Base-by-base conservation (phyloP, 2,329 filamentous ascomycete genomes). In the Cladosporium colombiae region DNA sequence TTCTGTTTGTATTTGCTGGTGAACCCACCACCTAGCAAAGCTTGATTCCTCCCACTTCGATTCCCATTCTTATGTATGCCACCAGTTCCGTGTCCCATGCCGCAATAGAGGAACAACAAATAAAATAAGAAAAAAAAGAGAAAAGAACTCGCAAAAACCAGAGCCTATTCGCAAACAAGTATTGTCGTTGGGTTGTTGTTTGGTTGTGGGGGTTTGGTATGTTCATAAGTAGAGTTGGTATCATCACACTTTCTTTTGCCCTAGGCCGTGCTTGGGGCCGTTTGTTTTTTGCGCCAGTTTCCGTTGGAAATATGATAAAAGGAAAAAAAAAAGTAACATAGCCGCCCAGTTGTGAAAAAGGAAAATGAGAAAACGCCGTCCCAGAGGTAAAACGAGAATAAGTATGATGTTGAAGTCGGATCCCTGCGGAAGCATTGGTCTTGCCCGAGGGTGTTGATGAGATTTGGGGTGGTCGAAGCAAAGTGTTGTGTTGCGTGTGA, bases 191-290 rank as follows among this genome's bases (percentile, higher is more conserved):
- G 21, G 60, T 63, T 63, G 33, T 55, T 63, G 53, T 37, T 57
- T 53, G 25, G 49, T 53, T 31, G 23, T 8, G 27, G 25, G 23
- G 18, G 59, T 40, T 56, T 63, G 44, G 60, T 63, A 63, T 63
- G 60, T 63, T 63, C 60, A 63, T 63, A 63, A 63, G 60, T 63
- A 63, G 60, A 63, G 60, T 63, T 63, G 60, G 60, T 63, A 63
- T 63, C 60, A 63, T 63, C 60, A 63, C 60, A 63, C 60, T 63
- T 63, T 63, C 50, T 44, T 55, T 63, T 63, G 50, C 35, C 60
- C 50, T 40, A 44, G 60, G 60, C 60, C 49, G 60, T 63, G 60
- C 60, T 63, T 63, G 60, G 60, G 60, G 60, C 60, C 60, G 31
- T 55, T 37, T 56, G 31, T 55, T 63, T 63, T 63, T 63, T 63